A percentile compares a stretch with the other conserved stretches of the same genome.
phyloP scores from a whole-genome alignment of 148 eudicot species.

The Silene conica region DNA sequence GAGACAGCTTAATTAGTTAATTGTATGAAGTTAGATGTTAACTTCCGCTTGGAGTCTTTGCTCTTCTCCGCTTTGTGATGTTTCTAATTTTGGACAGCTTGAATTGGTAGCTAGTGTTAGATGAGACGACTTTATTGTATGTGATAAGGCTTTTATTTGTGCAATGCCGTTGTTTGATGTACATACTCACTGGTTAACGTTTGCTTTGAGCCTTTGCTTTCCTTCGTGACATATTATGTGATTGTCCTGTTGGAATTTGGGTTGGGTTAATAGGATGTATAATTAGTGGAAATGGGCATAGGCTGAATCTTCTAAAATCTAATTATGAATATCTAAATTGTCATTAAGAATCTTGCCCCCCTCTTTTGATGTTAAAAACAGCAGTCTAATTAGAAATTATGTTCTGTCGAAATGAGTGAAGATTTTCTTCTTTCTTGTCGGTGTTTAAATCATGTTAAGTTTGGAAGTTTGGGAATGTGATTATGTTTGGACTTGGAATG shows the following conservation, averaged over 20 bases:
- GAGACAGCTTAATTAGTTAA: no score
- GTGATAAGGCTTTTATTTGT: no score
- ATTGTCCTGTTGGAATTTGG: not conserved
- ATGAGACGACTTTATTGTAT: no score
- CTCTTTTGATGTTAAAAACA: not conserved
- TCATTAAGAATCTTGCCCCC: not conserved
- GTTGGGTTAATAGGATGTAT: not conserved
- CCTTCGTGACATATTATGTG: not conserved
- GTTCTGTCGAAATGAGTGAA: not conserved
- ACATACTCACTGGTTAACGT: not conserved
- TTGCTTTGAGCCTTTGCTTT: not conserved
- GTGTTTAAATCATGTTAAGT: not conserved
- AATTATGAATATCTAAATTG: not conserved
- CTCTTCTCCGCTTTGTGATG: no score
- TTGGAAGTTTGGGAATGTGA: not conserved
- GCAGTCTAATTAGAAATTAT: not conserved
- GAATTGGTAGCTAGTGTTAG: no score
- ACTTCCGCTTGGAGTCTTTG: no score
- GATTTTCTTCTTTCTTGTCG: not conserved
- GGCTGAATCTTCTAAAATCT: not conserved
- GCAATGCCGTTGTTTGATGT: no score
- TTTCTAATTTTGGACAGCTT: no score
- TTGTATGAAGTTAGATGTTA: no score
- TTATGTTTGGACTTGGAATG: not conserved
- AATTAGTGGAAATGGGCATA: not conserved